Conservation (phyloP, 1,284 basidiomycete species). For the Coniophora puteana region DNA sequence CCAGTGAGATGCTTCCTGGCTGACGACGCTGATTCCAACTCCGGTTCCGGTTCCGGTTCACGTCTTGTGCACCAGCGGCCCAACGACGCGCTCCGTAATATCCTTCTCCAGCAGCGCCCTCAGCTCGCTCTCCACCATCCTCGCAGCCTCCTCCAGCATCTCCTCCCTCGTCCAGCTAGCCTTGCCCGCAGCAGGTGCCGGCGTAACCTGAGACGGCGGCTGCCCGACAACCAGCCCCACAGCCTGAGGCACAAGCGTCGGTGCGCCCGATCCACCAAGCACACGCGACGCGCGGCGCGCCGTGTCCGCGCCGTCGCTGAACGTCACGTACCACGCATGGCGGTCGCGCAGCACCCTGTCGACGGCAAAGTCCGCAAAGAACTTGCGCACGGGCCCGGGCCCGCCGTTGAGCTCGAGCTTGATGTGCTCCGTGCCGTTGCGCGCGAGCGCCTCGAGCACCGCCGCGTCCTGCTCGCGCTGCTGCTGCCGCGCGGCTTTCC, state of each 20-base stretch:
- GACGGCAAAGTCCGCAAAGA: constrained; percentile 54
- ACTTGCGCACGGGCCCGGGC: constrained; percentile 49
- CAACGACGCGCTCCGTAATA: constrained; percentile 58
- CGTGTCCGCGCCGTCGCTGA: constrained; percentile 43
- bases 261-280: constrained; percentile 40
- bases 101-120: constrained; percentile 57
- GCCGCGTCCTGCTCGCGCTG: constrained; percentile 35
- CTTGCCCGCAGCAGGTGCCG: constrained; percentile 26
- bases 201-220: constrained; percentile 33
- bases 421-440: constrained; percentile 58
- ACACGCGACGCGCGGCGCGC: constrained; percentile 55
- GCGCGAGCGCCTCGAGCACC: constrained; percentile 46
- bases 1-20: constrained; percentile 72
- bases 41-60: constrained; percentile 23
- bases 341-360: constrained; percentile 66
- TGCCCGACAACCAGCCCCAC: constrained; percentile 51
- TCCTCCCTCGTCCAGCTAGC: constrained; percentile 50
- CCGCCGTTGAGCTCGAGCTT: constrained; percentile 46
- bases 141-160: constrained; percentile 53
- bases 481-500: constrained; percentile 15
- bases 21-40: constrained; percentile 22
- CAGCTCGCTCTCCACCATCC: constrained; percentile 58
- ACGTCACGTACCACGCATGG: constrained; percentile 64
- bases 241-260: constrained; percentile 48
- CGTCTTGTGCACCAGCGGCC: too few species aligned